Percentiles rank a stretch among this genome's conserved stretches.
phyloP scores from a whole-genome alignment of 352 stramenopile species.

The Pythium volutum region DNA sequence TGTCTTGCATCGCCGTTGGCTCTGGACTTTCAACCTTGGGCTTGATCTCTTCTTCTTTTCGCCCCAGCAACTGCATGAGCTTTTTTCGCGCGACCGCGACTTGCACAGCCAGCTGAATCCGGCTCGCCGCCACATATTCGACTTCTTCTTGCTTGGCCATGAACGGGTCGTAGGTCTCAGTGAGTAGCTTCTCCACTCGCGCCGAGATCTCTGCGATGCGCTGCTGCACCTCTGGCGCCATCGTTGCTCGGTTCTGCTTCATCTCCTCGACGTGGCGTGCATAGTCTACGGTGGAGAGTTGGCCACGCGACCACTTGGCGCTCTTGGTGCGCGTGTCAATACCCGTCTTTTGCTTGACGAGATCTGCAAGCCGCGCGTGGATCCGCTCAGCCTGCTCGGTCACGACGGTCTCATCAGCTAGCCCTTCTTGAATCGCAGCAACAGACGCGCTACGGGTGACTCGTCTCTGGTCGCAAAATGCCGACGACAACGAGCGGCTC shows the following conservation, averaged over 20 bases:
- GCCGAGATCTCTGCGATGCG: conserved; percentile 43
- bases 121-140: conserved; percentile 27
- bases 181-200: conserved; percentile 32
- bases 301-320: conserved; percentile 18
- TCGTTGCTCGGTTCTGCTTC: conserved; percentile 20
- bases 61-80: conserved; percentile 35
- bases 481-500: not conserved
- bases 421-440: not conserved
- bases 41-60: not conserved
- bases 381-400: conserved; percentile 10
- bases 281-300: conserved; percentile 28
- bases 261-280: conserved; percentile 29
- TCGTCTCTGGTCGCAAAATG: not conserved
- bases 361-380: conserved; percentile 14
- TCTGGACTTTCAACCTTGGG: not conserved
- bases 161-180: conserved; percentile 39
- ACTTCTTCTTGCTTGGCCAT: conserved; percentile 23
- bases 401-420: conserved; percentile 8
- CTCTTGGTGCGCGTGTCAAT: conserved; percentile 20
- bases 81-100: conserved; percentile 43
- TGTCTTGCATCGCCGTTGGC: conserved; percentile 12
- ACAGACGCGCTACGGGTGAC: conserved; percentile 17
- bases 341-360: conserved; percentile 18
- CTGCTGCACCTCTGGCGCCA: conserved; percentile 31
- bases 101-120: conserved; percentile 47